Conservation (phyloP, 2,329 filamentous ascomycete genomes). For the Teratosphaeria pseudoeucalypti region DNA sequence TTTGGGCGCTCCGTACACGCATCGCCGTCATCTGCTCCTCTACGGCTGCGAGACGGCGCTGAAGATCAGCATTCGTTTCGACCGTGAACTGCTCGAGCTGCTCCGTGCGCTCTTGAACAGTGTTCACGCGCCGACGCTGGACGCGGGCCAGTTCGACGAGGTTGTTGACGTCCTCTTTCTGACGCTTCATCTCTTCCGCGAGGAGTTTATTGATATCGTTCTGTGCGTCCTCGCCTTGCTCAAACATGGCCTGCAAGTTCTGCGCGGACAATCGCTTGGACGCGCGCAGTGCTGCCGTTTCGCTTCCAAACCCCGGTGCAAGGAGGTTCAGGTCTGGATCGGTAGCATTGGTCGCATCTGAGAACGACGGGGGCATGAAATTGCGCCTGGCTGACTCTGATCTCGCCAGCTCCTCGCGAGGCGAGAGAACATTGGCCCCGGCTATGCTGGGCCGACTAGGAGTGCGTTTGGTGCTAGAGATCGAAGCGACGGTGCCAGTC, state of each 20-base stretch:
- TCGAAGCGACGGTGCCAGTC: background rate
- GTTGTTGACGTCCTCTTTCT: background rate
- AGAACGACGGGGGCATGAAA: background rate
- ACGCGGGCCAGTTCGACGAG: background rate
- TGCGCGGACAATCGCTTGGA: background rate
- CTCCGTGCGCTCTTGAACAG: background rate
- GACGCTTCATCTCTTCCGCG: background rate
- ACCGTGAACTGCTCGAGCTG: background rate
- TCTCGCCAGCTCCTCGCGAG: background rate
- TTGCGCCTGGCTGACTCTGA: background rate
- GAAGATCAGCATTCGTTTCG: background rate
- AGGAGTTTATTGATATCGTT: background rate
- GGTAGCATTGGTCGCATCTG: background rate
- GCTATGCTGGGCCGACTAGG: background rate
- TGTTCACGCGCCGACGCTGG: background rate
- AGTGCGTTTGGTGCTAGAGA: background rate
- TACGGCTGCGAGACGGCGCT: background rate
- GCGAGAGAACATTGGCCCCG: background rate
- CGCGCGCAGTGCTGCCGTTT: background rate
- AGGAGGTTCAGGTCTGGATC: background rate
- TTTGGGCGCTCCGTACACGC: background rate
- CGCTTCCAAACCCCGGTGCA: background rate
- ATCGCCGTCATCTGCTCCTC: background rate
- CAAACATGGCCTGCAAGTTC: background rate
- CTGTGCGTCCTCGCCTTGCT: background rate